Base-by-base conservation (phyloP, 192 early-diverging fungal species). In the Coemansia sp. region DNA sequence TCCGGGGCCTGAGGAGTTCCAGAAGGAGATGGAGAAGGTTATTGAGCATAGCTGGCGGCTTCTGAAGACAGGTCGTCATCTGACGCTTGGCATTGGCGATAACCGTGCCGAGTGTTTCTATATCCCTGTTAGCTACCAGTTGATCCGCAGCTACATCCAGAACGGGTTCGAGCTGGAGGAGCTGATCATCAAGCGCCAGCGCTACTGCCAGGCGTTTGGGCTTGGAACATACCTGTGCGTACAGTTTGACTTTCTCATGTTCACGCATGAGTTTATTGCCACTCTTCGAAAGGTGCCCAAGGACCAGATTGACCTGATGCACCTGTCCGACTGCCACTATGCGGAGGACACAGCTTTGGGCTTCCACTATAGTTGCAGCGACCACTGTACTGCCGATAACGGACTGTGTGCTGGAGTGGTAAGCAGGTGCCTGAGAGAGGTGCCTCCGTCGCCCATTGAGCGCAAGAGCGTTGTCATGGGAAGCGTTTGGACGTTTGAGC, bases 41-140 rank as follows among this genome's bases (percentile, higher is more conserved):
- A 86, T 87, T 7, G 62, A 48, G 4, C 88, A 94, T 54, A 87
- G 86, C 31, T 86, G 84, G 69, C 83, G 92, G 6, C 64, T 93
- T 34, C 68, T 93, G 17, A 94, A 92, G 64, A 81, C 84, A 69
- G 82, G 78, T 19, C 77, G 87, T 19, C 80, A 92, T 30, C 53
- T 88, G 50, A 95, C 93, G 0, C 65, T 96, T n/a, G 94, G 94
- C 0, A 96, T 96, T 55, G 94, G 94, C 22, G 94, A 96, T 57
- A 96, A 96, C 57, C 83, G 94, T 28, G 89, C 91, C 48, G 90
- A 93, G 47, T 92, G 92, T 61, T 95, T 91, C 55, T 94, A 95
- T 50, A 86, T 93, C 31, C 91, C 92, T 8, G 90, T 96, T 14
- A 86, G 89, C 31, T 95, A 91, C 64, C 86, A 92, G 45, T 79